phyloP scores from a whole-genome alignment of 2,329 filamentous ascomycete genomes.

The Fusarium buxicola region DNA sequence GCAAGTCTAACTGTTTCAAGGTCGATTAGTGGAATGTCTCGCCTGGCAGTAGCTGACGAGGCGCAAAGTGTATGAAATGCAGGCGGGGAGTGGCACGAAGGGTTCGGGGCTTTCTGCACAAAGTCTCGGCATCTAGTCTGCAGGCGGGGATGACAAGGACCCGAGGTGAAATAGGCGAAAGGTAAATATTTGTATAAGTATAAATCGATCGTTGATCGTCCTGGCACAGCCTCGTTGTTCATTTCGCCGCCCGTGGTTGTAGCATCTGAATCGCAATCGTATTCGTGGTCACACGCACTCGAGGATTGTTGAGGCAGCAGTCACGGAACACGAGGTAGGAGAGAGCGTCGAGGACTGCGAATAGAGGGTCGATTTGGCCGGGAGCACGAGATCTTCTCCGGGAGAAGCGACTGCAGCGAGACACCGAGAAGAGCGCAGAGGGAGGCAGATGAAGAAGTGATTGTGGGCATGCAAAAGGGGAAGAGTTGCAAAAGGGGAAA shows the following conservation, averaged over 20 bases:
- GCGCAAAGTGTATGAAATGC: constrained; percentile 18
- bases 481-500: constrained; percentile 7
- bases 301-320: constrained; percentile 37
- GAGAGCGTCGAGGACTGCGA: constrained; percentile 21
- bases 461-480: constrained; percentile 7
- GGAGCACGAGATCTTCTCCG: constrained; percentile 25
- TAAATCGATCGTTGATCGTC: constrained; percentile 26
- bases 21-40: constrained; percentile 34
- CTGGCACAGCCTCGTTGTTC: constrained; percentile 32
- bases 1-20: constrained; percentile 40
- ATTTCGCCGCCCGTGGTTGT: constrained; percentile 24
- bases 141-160: constrained; percentile 7
- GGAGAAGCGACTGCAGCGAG: constrained; percentile 16
- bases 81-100: constrained; percentile 9
- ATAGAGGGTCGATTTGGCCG: constrained; percentile 19
- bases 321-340: constrained; percentile 40
- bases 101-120: constrained; percentile 14
- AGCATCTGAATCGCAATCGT: constrained; percentile 31
- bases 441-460: constrained; percentile 11
- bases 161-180: constrained; percentile 5
- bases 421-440: constrained; percentile 18
- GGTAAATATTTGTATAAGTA: constrained; percentile 16
- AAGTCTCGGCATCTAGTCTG: constrained; percentile 11
- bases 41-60: constrained; percentile 23
- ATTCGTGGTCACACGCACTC: constrained; percentile 42